phyloP scores from a whole-genome alignment of 805 yeast genomes.

The Teunomyces lycoperdinae region DNA sequence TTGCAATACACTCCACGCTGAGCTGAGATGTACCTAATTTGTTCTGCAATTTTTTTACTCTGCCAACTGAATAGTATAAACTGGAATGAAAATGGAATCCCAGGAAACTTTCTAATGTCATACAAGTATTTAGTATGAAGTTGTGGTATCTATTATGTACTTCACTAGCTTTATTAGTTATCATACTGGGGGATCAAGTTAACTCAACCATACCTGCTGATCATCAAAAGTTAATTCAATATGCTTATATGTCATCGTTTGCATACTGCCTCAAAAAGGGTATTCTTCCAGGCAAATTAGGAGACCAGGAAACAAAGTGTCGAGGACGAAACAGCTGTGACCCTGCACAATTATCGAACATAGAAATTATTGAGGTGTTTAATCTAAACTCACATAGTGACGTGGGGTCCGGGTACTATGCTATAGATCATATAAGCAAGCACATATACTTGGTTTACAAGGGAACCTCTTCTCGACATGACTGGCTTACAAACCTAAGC shows the following conservation, averaged over 20 bases:
- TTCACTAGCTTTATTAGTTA: not conserved
- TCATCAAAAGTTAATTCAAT: constrained; percentile 24
- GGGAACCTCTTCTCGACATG: constrained; percentile 61
- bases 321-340: constrained; percentile 23
- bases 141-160: not conserved
- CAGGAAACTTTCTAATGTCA: too few species aligned
- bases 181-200: not conserved
- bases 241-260: constrained; percentile 33
- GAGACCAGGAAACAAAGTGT: constrained; percentile 20
- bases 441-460: constrained; percentile 53
- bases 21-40: constrained; percentile 35
- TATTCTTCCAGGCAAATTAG: constrained; percentile 21
- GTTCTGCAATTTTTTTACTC: not conserved
- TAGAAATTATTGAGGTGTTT: constrained; percentile 39
- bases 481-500: constrained; percentile 60
- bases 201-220: constrained; percentile 9
- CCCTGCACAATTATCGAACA: constrained; percentile 14
- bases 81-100: not conserved
- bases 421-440: constrained; percentile 43
- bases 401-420: constrained; percentile 54
- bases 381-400: constrained; percentile 42
- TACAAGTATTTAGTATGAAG: not conserved
- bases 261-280: constrained; percentile 38
- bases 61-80: not conserved
- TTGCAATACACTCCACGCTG: constrained; percentile 38